phyloP scores from a whole-genome alignment of 371 early-diverging fungal genomes.

The Mortierella sp. region DNA sequence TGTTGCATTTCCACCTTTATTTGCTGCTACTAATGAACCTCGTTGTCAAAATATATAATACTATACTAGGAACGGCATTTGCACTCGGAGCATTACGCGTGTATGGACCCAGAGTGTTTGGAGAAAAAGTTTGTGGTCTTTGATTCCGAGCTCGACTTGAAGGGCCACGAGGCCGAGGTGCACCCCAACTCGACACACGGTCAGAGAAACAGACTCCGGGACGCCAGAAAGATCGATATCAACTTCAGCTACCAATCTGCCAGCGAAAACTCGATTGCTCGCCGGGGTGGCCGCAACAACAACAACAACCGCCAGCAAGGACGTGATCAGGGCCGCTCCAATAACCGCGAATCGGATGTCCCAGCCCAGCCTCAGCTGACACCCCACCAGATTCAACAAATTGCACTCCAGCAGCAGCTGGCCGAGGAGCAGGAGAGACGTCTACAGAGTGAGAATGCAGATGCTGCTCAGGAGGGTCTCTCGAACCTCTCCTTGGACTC shows the following conservation, averaged over 20 bases:
- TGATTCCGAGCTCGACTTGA: slow-evolving; percentile 89
- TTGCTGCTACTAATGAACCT: neutral
- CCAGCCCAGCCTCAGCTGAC: slow-evolving; percentile 36
- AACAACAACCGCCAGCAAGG: slow-evolving; percentile 37
- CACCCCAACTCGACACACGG: slow-evolving; percentile 30
- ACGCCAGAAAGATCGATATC: slow-evolving; percentile 52
- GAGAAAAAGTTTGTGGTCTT: slow-evolving; percentile 98
- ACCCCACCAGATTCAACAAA: slow-evolving; percentile 46
- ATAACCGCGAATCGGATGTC: slow-evolving; percentile 14
- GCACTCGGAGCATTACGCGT: slow-evolving; percentile 84
- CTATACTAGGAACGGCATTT: slow-evolving; percentile 84
- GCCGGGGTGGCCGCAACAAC: slow-evolving; percentile 28
- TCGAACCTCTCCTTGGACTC: slow-evolving; percentile 25
- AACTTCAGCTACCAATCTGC: slow-evolving; percentile 39
- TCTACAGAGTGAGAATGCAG: slow-evolving; percentile 24
- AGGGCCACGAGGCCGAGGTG: slow-evolving; percentile 79
- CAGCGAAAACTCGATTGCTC: slow-evolving; percentile 30
- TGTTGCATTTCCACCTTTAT: neutral
- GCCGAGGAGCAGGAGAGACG: slow-evolving; percentile 48
- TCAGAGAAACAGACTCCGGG: slow-evolving; percentile 25
- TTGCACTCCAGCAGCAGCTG: slow-evolving; percentile 41
- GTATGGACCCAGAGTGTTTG: slow-evolving; percentile 85
- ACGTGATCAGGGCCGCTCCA: slow-evolving; percentile 21
- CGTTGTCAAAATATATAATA: neutral
- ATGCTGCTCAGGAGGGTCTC: slow-evolving; percentile 15